Base-by-base conservation (phyloP, 495 filamentous ascomycete species). In the Penicillium pulvis region DNA sequence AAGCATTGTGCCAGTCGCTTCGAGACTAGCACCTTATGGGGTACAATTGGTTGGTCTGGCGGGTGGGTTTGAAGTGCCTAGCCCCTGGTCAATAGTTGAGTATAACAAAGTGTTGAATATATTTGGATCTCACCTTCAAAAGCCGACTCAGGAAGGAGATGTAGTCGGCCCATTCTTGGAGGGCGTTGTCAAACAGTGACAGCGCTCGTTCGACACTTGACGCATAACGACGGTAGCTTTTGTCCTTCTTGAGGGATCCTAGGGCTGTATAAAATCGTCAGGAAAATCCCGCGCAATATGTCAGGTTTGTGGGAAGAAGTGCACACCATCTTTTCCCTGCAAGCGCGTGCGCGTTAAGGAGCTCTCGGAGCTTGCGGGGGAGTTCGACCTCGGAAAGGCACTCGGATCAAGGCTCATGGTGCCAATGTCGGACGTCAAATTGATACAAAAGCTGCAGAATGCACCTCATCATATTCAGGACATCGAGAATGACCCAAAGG, bases 131-230 rank as follows among this genome's bases (percentile, higher is more conserved):
- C 64, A 93, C 93, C 85, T 97, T 98, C 53, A 97, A 77, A 24
- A 98, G 79, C 35, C 94, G 87, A 65, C 88, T 92, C 33, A 99
- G 80, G 70, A 98, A 98, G 10, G 93, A 96, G 68, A 99, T 98
- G 68, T 99, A 99, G 71, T 99, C 94, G 35, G 95, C 93, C 94
- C 94, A 99, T 85, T 98, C 94, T 73, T 97, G 91, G 61, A 97
- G 79, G 49, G 91, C 85, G 20, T 88, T 92, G 74, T 99, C 94
- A 75, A 97, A 99, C 28, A 96, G 76, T 28, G 90, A 86, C 61
- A 99, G 80, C 41, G 92, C 90, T 71, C 92, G 82, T 67, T 97
- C 92, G 55, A 99, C 86, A 51, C 85, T 87, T 41, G 88, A 88
- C 24, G 91, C 91, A 87, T 97, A 99, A 64, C 91, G 85, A 59